Evolutionary conservation across 2,329 filamentous ascomycete genomes (phyloP).

Genomic region (Acrocalymma vagum): DNA sequence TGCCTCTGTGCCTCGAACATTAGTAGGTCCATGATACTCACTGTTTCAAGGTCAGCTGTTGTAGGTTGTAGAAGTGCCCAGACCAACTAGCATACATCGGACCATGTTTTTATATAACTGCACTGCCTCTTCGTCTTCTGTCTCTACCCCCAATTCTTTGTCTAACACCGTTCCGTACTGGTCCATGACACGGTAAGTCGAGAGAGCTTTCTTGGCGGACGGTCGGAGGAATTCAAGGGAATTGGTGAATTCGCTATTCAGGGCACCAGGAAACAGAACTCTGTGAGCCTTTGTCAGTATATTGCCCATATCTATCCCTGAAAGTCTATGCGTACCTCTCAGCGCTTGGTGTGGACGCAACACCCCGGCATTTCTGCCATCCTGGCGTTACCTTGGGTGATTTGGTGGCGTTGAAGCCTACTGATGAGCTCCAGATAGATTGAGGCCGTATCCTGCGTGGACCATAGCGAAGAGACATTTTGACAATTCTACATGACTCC

Average conservation of each 20-base stretch:
- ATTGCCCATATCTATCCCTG: background rate
- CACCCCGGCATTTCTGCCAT: conserved; percentile 60
- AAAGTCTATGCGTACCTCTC: conserved; percentile 59
- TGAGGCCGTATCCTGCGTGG: conserved; percentile 32
- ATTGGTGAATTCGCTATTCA: conserved; percentile 92
- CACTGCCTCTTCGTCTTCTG: conserved; percentile 69
- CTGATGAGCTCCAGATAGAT: conserved; percentile 17
- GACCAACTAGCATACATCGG: conserved; percentile 53
- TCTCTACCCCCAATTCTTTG: conserved; percentile 70
- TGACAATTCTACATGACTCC: conserved; percentile 33
- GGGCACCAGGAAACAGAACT: conserved; percentile 85
- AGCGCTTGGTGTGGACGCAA: conserved; percentile 66
- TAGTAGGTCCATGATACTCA: conserved; percentile 91
- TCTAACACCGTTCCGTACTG: conserved; percentile 88
- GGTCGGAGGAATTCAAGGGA: conserved; percentile 80
- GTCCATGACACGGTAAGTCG: conserved; percentile 91
- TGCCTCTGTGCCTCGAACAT: conserved; percentile 99
- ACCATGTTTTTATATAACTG: conserved; percentile 72
- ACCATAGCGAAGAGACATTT: conserved; percentile 45
- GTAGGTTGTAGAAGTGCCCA: conserved; percentile 1
- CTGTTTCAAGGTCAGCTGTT: conserved; percentile 38
- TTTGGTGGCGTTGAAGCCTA: conserved; percentile 25
- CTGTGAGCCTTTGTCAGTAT: conserved; percentile 39
- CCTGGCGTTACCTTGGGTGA: conserved; percentile 15
- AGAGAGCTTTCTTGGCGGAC: conserved; percentile 75